Evolutionary conservation across 805 yeast species (phyloP), one percentile per base, ranked within the genome.

Genomic region (Lipomyces chichibuensis): DNA sequence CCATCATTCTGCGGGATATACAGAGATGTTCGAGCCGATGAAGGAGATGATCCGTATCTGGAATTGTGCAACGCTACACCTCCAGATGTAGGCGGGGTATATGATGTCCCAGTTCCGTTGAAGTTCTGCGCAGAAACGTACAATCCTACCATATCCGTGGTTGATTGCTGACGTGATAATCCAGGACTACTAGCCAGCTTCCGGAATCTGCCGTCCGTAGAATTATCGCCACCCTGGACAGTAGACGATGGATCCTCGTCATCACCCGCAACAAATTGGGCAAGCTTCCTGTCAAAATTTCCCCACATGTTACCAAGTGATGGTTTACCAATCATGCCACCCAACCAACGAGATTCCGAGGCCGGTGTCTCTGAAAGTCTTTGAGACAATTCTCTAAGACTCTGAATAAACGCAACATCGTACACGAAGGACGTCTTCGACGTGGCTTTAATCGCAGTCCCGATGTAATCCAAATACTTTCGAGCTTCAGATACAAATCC

Each of bases 241-340:
- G 68, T 71, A 27, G 69, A 63, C 14, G 58, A 51, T 23, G 54
- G 64, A 2, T 61, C 66, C 17, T 75, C 80, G 46, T 90, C 96
- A 59, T 94, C 98, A 0, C 97, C 98, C 52, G 96, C 88, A 65
- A 94, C 92, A 77, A 88, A 87, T 75, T 87, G 88, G 75, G 85
- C 88, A 74, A 89, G 86, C 4, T 90, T 85, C 75, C 91, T 91
- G 76, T 91, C 97, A 57, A 91, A 77, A 55, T 89, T 93, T 11
- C 95, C 94, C 97, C 97, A 91, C 63, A 92, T 88, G 75, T 86
- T 89, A 72, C 92, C 96, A 62, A 91, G 81, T 71, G 75, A 74
- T 14, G 82, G 82, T 73, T 88, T 87, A 32, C 75, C 74, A 35
- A 79, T 71, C 62, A 76, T 76, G n/a, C 79, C 72, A 14, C 91